phyloP scores from a whole-genome alignment of 2,329 filamentous ascomycete genomes.

The Fusarium heterosporum region DNA sequence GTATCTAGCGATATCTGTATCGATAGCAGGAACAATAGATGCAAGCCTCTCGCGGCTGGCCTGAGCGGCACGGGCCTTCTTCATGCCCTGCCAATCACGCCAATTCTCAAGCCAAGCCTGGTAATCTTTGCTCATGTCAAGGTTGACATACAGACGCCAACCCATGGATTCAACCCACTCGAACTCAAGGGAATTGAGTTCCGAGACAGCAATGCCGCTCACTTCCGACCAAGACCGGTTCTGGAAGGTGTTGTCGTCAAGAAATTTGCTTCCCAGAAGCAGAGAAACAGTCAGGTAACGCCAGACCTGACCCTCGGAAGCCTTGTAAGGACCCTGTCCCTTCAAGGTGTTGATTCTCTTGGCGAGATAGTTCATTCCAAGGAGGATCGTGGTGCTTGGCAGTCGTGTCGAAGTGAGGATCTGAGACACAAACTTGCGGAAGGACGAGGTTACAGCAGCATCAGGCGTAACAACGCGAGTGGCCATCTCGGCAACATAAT shows the following conservation, averaged over 20 bases:
- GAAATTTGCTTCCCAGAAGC: conserved; percentile 91
- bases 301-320: conserved; percentile 80
- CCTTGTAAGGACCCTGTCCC: conserved; percentile 63
- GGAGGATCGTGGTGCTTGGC: conserved; percentile 89
- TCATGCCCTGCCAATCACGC: conserved; percentile 67
- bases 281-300: conserved; percentile 87
- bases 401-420: conserved; percentile 91
- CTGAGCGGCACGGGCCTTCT: conserved; percentile 64
- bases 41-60: conserved; percentile 63
- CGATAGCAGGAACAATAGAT: conserved; percentile 61
- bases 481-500: conserved; percentile 93
- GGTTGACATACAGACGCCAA: conserved; percentile 89
- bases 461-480: conserved; percentile 67
- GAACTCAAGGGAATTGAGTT: conserved; percentile 87
- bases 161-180: conserved; percentile 87
- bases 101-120: conserved; percentile 72
- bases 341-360: conserved; percentile 83
- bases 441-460: conserved; percentile 72
- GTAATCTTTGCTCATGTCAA: conserved; percentile 79
- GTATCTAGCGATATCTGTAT: conserved; percentile 56
- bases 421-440: conserved; percentile 91
- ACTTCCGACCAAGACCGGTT: conserved; percentile 97
- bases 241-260: conserved; percentile 98
- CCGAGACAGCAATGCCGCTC: conserved; percentile 84
- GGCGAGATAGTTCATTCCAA: conserved; percentile 90